phyloP scores from a whole-genome alignment of 345 rosid genomes.

The Dovyalis caffra region DNA sequence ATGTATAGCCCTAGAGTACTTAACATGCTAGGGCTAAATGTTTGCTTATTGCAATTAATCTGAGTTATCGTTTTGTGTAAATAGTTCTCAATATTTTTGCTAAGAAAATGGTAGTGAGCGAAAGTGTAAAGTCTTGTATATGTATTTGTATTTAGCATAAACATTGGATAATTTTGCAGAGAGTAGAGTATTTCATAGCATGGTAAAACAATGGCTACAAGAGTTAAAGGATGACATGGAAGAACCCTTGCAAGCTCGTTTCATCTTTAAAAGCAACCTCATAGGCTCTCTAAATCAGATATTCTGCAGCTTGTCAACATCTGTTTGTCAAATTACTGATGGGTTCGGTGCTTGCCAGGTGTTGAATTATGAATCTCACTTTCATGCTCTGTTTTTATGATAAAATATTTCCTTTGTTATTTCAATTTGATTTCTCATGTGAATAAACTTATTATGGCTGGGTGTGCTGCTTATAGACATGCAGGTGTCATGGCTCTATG shows the following conservation, averaged over 20 bases:
- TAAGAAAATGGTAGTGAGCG: background rate
- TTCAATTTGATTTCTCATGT: background rate
- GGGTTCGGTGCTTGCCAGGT: conserved; percentile 65
- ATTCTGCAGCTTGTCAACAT: conserved; percentile 55
- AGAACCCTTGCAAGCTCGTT: conserved; percentile 60
- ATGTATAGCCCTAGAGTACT: background rate
- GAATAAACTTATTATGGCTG: background rate
- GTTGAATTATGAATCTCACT: conserved; percentile 13
- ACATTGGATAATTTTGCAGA: conserved; percentile 43
- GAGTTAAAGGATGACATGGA: conserved; percentile 70
- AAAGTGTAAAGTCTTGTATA: background rate
- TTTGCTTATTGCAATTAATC: background rate
- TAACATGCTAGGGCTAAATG: background rate
- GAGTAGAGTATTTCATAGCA: conserved; percentile 52
- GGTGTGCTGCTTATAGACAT: conserved; percentile 46
- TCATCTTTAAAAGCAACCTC: conserved; percentile 55
- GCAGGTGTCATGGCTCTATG: conserved; percentile 70
- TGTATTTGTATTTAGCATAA: background rate
- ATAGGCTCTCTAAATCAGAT: conserved; percentile 60
- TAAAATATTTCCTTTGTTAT: background rate
- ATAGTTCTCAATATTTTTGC: background rate
- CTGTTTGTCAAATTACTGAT: conserved; percentile 52
- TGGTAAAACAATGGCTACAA: conserved; percentile 74
- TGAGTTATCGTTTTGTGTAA: background rate
- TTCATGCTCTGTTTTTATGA: background rate